A percentile compares a stretch with the other conserved stretches of the same genome.
Evolutionary conservation across 495 filamentous ascomycete species (phyloP).

Genomic region (Aspergillus sclerotiicarbonarius): DNA sequence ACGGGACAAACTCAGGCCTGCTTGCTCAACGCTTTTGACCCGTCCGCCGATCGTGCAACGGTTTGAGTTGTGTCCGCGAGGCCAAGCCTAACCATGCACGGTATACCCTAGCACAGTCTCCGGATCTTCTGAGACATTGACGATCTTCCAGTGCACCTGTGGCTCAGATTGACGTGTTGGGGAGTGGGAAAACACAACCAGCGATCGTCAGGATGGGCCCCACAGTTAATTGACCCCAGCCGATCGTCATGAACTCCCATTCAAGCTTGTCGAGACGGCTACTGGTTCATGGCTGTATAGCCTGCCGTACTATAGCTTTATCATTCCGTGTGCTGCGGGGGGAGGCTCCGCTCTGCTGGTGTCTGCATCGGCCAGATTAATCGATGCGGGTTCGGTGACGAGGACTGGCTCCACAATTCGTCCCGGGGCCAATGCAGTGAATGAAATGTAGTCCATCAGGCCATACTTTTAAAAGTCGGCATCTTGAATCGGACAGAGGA

Average conservation of each 20-base stretch:
- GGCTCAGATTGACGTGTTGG: background rate
- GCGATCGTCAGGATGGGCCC: background rate
- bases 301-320: background rate
- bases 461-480: background rate
- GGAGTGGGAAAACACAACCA: background rate
- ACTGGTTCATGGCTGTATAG: background rate
- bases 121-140: background rate
- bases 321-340: background rate
- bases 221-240: background rate
- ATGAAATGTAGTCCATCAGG: background rate
- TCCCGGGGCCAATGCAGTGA: no score
- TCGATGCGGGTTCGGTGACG: background rate
- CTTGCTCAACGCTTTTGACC: background rate
- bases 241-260: background rate
- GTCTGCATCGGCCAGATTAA: background rate
- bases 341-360: background rate
- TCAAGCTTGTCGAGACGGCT: background rate
- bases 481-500: background rate
- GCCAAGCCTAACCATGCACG: background rate
- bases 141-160: background rate
- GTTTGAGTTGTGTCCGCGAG: background rate
- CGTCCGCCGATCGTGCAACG: background rate
- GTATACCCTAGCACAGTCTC: background rate
- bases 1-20: background rate
- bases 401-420: background rate